Evolutionary conservation across 352 stramenopile genomes (phyloP).

Genomic region (Aphanomyces astaci): DNA sequence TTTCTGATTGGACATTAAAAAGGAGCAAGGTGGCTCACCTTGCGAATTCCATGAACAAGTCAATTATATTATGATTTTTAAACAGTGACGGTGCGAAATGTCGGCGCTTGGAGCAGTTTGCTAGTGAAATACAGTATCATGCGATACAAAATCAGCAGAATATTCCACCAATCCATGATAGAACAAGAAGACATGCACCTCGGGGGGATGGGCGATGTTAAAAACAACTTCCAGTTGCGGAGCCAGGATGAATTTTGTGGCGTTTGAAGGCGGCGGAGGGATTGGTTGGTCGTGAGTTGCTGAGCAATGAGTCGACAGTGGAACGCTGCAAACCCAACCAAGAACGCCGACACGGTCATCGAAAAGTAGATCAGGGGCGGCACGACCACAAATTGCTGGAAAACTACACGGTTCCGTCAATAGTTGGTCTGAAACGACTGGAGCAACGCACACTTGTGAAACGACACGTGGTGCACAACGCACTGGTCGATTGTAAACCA

Average conservation of each 20-base stretch:
- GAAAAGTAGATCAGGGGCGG: slow-evolving; percentile 11
- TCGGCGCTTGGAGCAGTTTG: too few species aligned
- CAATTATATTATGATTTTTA: too few species aligned
- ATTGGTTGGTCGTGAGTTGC: slow-evolving; percentile 20
- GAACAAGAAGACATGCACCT: neutral
- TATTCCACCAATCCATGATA: neutral
- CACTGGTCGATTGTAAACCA: slow-evolving; percentile 5
- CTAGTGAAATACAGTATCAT: too few species aligned
- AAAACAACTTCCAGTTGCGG: neutral
- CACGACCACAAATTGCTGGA: slow-evolving; percentile 3
- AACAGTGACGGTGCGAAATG: too few species aligned
- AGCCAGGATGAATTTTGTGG: neutral
- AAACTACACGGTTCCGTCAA: slow-evolving; percentile 6
- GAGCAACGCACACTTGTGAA: neutral
- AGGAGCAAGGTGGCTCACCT: too few species aligned
- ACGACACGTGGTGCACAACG: slow-evolving; percentile 1
- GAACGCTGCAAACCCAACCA: slow-evolving; percentile 7
- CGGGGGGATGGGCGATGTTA: neutral
- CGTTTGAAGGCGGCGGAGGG: slow-evolving; percentile 3
- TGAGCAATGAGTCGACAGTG: slow-evolving; percentile 2
- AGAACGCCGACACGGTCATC: neutral
- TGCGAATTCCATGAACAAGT: too few species aligned
- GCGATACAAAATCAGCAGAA: too few species aligned
- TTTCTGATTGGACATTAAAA: too few species aligned
- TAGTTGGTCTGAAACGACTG: neutral